These are phyloP conservation scores for Nicotiana attenuata DNA, from an alignment of 257 asterid species.

Conservation along the genomic window DNA sequence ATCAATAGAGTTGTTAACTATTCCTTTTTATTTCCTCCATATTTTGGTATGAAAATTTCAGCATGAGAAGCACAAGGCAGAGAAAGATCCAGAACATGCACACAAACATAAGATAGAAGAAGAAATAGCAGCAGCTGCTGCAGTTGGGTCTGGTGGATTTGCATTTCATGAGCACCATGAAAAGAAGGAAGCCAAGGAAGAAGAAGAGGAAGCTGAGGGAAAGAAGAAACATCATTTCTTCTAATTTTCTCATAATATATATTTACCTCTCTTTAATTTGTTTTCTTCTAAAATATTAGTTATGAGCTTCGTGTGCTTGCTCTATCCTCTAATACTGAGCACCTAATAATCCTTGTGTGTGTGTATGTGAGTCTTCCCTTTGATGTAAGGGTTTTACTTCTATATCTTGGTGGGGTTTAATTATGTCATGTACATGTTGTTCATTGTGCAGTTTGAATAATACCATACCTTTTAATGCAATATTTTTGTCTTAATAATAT, in stretches of 20 bases:
- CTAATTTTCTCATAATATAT: conserved; percentile 10
- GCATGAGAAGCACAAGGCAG: conserved; percentile 70
- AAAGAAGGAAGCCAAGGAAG: conserved; percentile 53
- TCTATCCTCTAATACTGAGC: background rate
- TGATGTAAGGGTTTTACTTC: background rate
- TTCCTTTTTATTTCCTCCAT: background rate
- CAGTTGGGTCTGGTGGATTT: conserved; percentile 60
- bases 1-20: background rate
- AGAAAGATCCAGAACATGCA: conserved; percentile 62
- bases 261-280: background rate
- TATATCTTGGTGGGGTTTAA: background rate
- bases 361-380: background rate
- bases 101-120: conserved; percentile 58
- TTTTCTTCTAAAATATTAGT: background rate
- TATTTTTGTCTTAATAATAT: background rate
- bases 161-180: conserved; percentile 71
- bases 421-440: background rate
- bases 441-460: background rate
- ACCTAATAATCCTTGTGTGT: background rate
- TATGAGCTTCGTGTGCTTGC: background rate
- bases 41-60: conserved; percentile 10
- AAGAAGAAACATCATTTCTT: conserved; percentile 49
- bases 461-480: background rate
- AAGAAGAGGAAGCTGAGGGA: conserved; percentile 47
- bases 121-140: conserved; percentile 43